Percentiles rank a stretch among this genome's conserved stretches.
phyloP scores from a whole-genome alignment of 495 filamentous ascomycete species.

The Neurospora tetrasperma region DNA sequence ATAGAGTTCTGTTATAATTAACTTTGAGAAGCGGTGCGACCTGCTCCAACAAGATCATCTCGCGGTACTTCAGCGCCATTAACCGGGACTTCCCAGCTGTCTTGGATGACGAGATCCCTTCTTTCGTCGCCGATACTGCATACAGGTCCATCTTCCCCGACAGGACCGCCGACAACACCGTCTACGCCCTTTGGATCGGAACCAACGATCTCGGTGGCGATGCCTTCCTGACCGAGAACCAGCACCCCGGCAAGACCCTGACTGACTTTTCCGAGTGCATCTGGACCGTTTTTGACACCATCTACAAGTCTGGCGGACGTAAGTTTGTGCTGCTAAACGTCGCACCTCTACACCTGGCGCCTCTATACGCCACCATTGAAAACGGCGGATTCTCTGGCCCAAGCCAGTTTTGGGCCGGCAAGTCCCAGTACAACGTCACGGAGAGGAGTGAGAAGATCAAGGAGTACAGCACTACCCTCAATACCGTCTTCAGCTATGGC shows the following conservation, averaged over 20 bases:
- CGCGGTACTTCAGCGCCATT: slow-evolving; percentile 38
- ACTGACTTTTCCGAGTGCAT: slow-evolving; percentile 55
- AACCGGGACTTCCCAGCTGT: slow-evolving; percentile 49
- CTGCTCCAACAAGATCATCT: slow-evolving; percentile 57
- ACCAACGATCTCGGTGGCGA: slow-evolving; percentile 62
- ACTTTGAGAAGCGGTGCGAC: slow-evolving; percentile 40
- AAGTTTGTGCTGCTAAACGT: slow-evolving; percentile 61
- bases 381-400: slow-evolving; percentile 36
- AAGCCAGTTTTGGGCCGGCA: slow-evolving; percentile 51
- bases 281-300: slow-evolving; percentile 43
- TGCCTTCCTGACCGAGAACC: slow-evolving; percentile 53
- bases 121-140: slow-evolving; percentile 51
- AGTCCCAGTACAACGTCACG: slow-evolving; percentile 39
- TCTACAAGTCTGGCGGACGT: slow-evolving; percentile 55
- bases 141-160: slow-evolving; percentile 41
- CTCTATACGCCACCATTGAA: slow-evolving; percentile 45
- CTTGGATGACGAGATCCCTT: slow-evolving; percentile 55
- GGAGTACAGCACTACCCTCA: slow-evolving; percentile 48
- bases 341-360: slow-evolving; percentile 50
- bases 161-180: slow-evolving; percentile 45
- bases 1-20: no score
- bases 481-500: slow-evolving; percentile 52
- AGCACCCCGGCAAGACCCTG: slow-evolving; percentile 47
- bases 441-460: slow-evolving; percentile 45
- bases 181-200: slow-evolving; percentile 69